Percentiles rank a stretch among this genome's conserved stretches.
Evolutionary conservation across 1,284 basidiomycete species (phyloP).

Genomic region (Trichosporon asahii): DNA sequence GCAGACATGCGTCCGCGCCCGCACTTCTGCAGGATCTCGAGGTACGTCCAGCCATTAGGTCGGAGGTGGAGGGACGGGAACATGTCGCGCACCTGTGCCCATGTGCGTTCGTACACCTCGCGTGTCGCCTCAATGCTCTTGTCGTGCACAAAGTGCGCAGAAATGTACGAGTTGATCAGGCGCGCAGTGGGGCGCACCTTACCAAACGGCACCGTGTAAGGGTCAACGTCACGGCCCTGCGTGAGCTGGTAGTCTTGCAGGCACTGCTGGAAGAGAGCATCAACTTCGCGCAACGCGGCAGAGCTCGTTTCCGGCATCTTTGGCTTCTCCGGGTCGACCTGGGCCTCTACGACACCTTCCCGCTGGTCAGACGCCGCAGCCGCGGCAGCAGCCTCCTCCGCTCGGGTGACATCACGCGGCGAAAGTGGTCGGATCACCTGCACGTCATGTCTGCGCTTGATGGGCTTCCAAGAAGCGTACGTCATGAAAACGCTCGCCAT

Average conservation of each 20-base stretch:
- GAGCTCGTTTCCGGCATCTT: constrained; percentile 60
- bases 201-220: constrained; percentile 56
- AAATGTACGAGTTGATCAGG: constrained; percentile 77
- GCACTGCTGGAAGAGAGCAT: constrained; percentile 67
- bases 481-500: constrained; percentile 83
- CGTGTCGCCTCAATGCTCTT: constrained; percentile 56
- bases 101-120: constrained; percentile 31
- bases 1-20: constrained; percentile 34
- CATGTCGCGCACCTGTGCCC: constrained; percentile 19
- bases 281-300: constrained; percentile 71
- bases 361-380: constrained; percentile 10
- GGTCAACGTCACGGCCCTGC: constrained; percentile 22
- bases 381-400: not conserved
- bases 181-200: constrained; percentile 61
- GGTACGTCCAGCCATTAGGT: constrained; percentile 60
- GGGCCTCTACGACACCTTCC: constrained; percentile 15
- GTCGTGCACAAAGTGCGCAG: constrained; percentile 60
- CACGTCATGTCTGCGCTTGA: constrained; percentile 13
- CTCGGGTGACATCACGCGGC: not conserved
- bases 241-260: constrained; percentile 54
- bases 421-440: not conserved
- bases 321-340: not conserved
- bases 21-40: constrained; percentile 68
- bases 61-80: not conserved
- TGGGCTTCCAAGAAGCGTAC: constrained; percentile 75